Conservation (phyloP, 768 basidiomycete genomes). For the Tephrocybe sp. region DNA sequence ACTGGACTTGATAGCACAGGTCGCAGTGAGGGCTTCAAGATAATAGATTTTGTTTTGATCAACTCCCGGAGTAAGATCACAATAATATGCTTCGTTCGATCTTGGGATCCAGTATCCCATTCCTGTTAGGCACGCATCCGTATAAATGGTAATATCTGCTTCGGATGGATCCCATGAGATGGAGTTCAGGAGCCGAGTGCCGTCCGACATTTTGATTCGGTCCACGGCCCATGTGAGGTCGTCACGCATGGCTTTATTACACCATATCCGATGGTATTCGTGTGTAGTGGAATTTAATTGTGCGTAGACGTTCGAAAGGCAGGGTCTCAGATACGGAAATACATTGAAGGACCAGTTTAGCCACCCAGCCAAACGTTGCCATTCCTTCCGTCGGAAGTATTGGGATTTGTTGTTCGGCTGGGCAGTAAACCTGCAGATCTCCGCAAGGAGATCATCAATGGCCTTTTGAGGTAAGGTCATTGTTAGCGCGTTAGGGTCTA, state of each 20-base stretch:
- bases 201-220: slow-evolving; percentile 4
- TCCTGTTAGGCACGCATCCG: no score
- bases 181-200: no score
- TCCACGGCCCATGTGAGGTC: slow-evolving; percentile 30
- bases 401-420: neutral
- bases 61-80: neutral
- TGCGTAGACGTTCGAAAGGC: slow-evolving; percentile 24
- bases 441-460: slow-evolving; percentile 14
- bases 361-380: slow-evolving; percentile 31
- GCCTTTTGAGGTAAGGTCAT: slow-evolving; percentile 18
- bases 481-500: slow-evolving; percentile 31
- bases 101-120: slow-evolving; percentile 24
- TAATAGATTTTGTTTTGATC: slow-evolving; percentile 20
- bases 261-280: slow-evolving; percentile 18
- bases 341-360: slow-evolving; percentile 40
- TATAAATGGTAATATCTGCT: no score
- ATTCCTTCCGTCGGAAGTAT: slow-evolving; percentile 14
- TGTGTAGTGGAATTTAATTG: slow-evolving; percentile 25
- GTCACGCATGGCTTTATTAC: slow-evolving; percentile 19
- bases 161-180: no score
- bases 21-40: slow-evolving; percentile 23
- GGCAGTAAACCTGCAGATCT: slow-evolving; percentile 5
- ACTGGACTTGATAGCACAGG: slow-evolving; percentile 8
- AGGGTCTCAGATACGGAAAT: slow-evolving; percentile 27
- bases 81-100: slow-evolving; percentile 9